Conservation (phyloP, 2,329 filamentous ascomycete species). For the Rhynchosporium secalis region DNA sequence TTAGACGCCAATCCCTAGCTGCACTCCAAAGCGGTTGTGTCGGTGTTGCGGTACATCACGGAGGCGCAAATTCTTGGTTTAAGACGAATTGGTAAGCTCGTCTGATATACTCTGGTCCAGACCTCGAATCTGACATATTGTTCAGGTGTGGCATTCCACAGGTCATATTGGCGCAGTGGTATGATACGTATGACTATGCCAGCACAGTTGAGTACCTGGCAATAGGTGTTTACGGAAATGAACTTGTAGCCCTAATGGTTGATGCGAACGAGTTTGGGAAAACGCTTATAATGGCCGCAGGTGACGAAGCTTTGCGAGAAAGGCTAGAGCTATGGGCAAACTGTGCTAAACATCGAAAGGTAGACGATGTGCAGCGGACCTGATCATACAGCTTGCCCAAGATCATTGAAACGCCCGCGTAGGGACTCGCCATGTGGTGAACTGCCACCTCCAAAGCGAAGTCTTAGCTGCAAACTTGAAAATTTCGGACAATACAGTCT, state of each 20-base stretch:
- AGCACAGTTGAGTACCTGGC: neutral
- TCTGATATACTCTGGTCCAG: neutral
- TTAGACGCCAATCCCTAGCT: neutral
- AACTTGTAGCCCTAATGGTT: neutral
- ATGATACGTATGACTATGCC: neutral
- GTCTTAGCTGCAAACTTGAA: too few species aligned
- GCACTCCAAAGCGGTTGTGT: neutral
- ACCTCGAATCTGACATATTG: neutral
- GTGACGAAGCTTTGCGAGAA: neutral
- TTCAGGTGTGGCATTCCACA: neutral
- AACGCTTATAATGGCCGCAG: neutral
- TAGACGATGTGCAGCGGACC: neutral
- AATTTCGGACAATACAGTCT: too few species aligned
- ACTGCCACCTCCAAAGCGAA: too few species aligned
- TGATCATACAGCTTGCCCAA: neutral
- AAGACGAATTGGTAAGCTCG: neutral
- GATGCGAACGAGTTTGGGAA: neutral
- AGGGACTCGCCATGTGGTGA: too few species aligned
- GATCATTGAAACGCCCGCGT: neutral
- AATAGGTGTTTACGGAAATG: neutral
- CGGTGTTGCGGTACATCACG: neutral
- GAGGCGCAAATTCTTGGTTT: neutral
- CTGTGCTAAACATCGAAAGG: neutral
- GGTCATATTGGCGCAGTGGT: neutral
- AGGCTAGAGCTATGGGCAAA: neutral